Conservation (phyloP, 306 rosid species). For the Styphnolobium japonicum region DNA sequence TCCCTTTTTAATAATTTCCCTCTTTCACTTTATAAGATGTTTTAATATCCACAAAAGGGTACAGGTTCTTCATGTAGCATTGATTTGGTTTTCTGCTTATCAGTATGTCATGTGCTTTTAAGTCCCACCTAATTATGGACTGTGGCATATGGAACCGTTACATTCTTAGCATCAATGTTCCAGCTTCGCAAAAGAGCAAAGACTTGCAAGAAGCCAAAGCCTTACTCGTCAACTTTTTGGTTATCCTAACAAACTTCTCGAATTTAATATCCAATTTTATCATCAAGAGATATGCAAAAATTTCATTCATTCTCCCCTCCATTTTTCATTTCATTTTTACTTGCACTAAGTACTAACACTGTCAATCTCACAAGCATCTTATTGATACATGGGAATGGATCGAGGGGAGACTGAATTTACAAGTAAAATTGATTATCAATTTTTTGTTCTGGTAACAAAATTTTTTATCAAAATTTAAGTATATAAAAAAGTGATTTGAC, state of each 20-base stretch:
- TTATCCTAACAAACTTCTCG: not conserved
- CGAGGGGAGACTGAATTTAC: no score
- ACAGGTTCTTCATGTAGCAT: not conserved
- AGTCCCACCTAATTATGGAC: slow-evolving; percentile 16
- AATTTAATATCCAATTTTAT: not conserved
- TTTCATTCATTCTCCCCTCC: no score
- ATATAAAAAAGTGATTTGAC: not conserved
- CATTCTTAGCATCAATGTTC: not conserved
- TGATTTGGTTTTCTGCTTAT: not conserved
- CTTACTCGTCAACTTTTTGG: not conserved
- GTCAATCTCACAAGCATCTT: no score
- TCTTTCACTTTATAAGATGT: not conserved
- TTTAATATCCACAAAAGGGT: not conserved
- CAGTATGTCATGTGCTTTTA: not conserved
- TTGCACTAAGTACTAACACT: no score
- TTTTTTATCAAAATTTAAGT: not conserved
- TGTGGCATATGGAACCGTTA: slow-evolving; percentile 19
- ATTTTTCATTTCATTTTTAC: no score
- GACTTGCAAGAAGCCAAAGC: not conserved
- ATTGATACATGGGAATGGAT: no score
- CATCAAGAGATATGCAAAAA: not conserved
- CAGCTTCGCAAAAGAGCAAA: not conserved
- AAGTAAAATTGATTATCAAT: no score
- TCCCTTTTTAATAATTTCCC: not conserved
- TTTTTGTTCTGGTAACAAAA: no score